Evolutionary conservation across 1,284 basidiomycete genomes (phyloP), one percentile per base, ranked within the genome.

Genomic region (Cutaneotrichosporon dermatis): DNA sequence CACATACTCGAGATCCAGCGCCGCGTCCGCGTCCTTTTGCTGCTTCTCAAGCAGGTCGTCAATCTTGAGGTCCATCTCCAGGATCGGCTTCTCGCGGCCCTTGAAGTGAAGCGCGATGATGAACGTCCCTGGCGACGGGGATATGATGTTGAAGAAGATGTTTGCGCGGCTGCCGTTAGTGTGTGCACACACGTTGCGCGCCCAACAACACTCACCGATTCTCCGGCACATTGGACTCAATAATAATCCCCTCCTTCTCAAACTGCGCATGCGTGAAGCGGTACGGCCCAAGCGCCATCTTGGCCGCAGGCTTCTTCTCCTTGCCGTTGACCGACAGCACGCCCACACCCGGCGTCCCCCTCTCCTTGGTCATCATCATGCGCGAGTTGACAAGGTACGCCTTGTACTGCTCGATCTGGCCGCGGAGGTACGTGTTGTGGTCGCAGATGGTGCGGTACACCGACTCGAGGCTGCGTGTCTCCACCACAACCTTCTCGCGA

Each of bases 21-120:
- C 82, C 69, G 94, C 90, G 69, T 97, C 92, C 79, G 94, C 94
- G 79, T 99, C 94, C 81, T 97, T 96, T 88, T 98, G 95, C 90
- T 96, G 76, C 87, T 94, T 96, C 79, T 99, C 94, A 70, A 99
- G 82, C 66, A 99, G 79, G 80, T 99, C 96, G 79, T 99, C 96
- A 72, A 99, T 96, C 82, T 98, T 99, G 62, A 99, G 83, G 79
- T 99, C 96, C 94, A 99, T 99, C 83, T 99, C 96, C 50, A 99
- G 83, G 69, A 99, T 98, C 15, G 96, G 93, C 81, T 97, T 97
- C 73, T 98, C 94, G n/a, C 96, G 85, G 41, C 94, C 94, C 79
- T 97, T 97, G 82, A 98, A 99, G 79, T 98, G 94, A 55, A 99
- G 81, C 7, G 95, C 94, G 67, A 99, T 99, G 76, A 99, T 92